A percentile compares a stretch with the other conserved stretches of the same genome.
Conservation (phyloP, 2,329 filamentous ascomycete species). For the Byssothecium circinans region DNA sequence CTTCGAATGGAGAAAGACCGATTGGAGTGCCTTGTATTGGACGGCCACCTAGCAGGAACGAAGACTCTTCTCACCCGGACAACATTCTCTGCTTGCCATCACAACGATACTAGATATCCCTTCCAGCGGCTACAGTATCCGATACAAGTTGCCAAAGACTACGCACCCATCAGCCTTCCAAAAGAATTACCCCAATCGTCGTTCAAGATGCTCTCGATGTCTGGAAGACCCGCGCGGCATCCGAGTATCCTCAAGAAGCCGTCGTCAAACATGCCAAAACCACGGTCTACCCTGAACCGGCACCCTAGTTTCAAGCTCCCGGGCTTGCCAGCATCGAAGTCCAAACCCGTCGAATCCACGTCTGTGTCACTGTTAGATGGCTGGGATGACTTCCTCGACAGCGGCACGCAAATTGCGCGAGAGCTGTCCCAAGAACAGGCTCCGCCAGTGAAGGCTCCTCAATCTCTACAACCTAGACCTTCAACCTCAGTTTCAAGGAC, state of each 20-base stretch:
- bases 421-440: slow-evolving; percentile 36
- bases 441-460: neutral
- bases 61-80: slow-evolving; percentile 34
- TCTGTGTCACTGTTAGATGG: slow-evolving; percentile 14
- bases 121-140: slow-evolving; percentile 39
- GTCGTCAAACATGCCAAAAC: slow-evolving; percentile 7
- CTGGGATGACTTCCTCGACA: slow-evolving; percentile 49
- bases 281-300: slow-evolving; percentile 1
- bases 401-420: slow-evolving; percentile 49
- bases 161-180: neutral
- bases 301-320: slow-evolving; percentile 31
- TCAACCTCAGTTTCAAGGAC: slow-evolving; percentile 1
- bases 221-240: slow-evolving; percentile 8
- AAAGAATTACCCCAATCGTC: slow-evolving; percentile 14
- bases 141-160: slow-evolving; percentile 31
- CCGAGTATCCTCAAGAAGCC: slow-evolving; percentile 11
- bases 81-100: slow-evolving; percentile 31
- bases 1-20: slow-evolving; percentile 29
- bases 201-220: slow-evolving; percentile 26
- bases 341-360: neutral
- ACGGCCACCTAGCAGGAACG: slow-evolving; percentile 38
- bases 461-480: neutral
- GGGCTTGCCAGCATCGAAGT: slow-evolving; percentile 27
- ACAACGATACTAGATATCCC: slow-evolving; percentile 27
- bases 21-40: slow-evolving; percentile 37